A percentile compares a stretch with the other conserved stretches of the same genome.
phyloP scores from a whole-genome alignment of 495 filamentous ascomycete species.

The Neurospora sp. region DNA sequence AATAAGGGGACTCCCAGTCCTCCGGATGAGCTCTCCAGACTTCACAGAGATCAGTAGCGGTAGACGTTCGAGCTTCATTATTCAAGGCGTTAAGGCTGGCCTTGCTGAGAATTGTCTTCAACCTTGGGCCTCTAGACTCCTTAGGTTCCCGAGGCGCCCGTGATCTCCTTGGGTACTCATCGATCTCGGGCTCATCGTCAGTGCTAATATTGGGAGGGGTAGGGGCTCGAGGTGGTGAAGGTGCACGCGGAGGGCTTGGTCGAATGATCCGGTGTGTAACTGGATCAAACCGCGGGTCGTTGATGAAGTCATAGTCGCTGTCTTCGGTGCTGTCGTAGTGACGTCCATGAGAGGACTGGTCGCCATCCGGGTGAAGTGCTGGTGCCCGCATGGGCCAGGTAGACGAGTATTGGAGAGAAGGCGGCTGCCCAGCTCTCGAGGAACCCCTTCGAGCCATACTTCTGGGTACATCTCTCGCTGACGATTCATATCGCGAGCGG shows the following conservation, averaged over 20 bases:
- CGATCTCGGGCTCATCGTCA: background rate
- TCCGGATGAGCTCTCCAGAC: conserved; percentile 20
- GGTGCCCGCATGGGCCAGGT: background rate
- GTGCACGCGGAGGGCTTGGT: background rate
- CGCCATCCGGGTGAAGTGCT: background rate
- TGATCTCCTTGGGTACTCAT: background rate
- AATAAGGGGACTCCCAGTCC: conserved; percentile 24
- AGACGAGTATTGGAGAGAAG: background rate
- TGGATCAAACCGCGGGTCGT: background rate
- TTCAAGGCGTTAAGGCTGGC: background rate
- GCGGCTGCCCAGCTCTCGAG: background rate
- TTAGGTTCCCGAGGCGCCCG: background rate
- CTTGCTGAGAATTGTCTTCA: background rate
- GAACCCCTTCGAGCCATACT: background rate
- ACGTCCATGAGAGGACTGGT: background rate
- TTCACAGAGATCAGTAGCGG: conserved; percentile 16
- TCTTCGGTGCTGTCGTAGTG: background rate
- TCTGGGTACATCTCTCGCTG: background rate
- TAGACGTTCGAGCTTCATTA: conserved; percentile 1
- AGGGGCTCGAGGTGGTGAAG: background rate
- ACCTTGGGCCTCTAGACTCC: background rate
- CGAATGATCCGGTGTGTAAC: background rate
- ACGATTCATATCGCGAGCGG: background rate
- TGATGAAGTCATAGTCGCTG: background rate
- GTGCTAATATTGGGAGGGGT: background rate